Percentiles rank a stretch among this genome's conserved stretches.
Conservation (phyloP, 306 rosid species). For the Geum urbanum region DNA sequence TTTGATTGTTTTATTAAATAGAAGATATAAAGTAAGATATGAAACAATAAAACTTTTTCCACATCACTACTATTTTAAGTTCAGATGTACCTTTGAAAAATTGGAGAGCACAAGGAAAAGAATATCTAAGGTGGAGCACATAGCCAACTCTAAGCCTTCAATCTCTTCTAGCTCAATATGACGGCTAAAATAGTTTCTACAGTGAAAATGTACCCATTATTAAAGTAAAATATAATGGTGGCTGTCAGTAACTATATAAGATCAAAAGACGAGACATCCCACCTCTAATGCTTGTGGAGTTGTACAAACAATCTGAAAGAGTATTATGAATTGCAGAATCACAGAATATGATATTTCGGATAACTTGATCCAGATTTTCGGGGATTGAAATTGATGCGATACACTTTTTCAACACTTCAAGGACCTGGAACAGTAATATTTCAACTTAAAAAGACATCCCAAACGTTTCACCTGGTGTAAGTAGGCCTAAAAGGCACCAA, state of each 20-base stretch:
- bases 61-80: background rate
- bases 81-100: constrained; percentile 60
- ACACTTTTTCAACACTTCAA: constrained; percentile 78
- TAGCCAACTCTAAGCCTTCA: constrained; percentile 74
- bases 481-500: background rate
- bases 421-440: constrained; percentile 53
- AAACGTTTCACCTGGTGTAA: background rate
- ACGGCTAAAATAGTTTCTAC: constrained; percentile 72
- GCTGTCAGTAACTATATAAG: constrained; percentile 18
- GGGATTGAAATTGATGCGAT: constrained; percentile 39
- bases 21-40: constrained; percentile 16
- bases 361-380: constrained; percentile 54
- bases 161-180: constrained; percentile 69
- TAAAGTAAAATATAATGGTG: constrained; percentile 23
- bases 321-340: constrained; percentile 82
- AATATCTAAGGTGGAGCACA: constrained; percentile 66
- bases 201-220: constrained; percentile 20
- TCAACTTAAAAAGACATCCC: background rate
- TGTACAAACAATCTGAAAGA: constrained; percentile 66
- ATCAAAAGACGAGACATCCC: constrained; percentile 23
- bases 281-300: constrained; percentile 77
- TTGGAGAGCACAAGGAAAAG: constrained; percentile 59
- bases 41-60: constrained; percentile 2
- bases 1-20: background rate
- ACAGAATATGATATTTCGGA: constrained; percentile 55